These are phyloP conservation scores for Boletus rex-veris DNA, from an alignment of 768 basidiomycete species.

Conservation along the genomic window DNA sequence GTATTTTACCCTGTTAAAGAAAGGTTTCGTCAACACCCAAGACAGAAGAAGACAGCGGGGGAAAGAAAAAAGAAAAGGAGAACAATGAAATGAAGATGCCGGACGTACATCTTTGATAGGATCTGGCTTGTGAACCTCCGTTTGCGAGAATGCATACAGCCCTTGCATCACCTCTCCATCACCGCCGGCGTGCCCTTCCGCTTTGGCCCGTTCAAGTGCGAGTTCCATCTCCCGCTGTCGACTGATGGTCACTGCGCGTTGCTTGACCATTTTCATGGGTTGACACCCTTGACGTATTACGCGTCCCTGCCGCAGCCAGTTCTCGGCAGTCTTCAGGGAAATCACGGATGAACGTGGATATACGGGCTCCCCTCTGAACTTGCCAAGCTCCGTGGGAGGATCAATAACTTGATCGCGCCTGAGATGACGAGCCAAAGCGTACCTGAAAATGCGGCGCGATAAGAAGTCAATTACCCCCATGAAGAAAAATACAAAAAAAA, in stretches of 20 bases:
- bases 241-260: slow-evolving; percentile 76
- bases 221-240: slow-evolving; percentile 70
- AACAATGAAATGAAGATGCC: slow-evolving; percentile 28
- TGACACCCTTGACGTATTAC: slow-evolving; percentile 68
- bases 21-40: slow-evolving; percentile 3
- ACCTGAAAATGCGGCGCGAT: slow-evolving; percentile 42
- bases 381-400: slow-evolving; percentile 78
- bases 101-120: slow-evolving; percentile 87
- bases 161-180: slow-evolving; percentile 76
- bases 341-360: slow-evolving; percentile 83
- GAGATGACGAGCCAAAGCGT: slow-evolving; percentile 82
- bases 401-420: slow-evolving; percentile 84
- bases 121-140: slow-evolving; percentile 71
- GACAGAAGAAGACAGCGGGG: not conserved
- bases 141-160: slow-evolving; percentile 81
- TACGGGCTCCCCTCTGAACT: slow-evolving; percentile 90
- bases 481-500: not conserved
- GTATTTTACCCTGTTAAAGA: slow-evolving; percentile 72
- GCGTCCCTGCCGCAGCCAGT: slow-evolving; percentile 90
- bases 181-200: slow-evolving; percentile 35
- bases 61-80: not conserved
- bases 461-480: not conserved
- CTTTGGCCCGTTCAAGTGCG: slow-evolving; percentile 40
- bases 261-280: slow-evolving; percentile 87
- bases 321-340: slow-evolving; percentile 87